Percentiles rank a stretch among this genome's conserved stretches.
Evolutionary conservation across 805 yeast genomes (phyloP).

Genomic region (Yarrowia phangngaensis): DNA sequence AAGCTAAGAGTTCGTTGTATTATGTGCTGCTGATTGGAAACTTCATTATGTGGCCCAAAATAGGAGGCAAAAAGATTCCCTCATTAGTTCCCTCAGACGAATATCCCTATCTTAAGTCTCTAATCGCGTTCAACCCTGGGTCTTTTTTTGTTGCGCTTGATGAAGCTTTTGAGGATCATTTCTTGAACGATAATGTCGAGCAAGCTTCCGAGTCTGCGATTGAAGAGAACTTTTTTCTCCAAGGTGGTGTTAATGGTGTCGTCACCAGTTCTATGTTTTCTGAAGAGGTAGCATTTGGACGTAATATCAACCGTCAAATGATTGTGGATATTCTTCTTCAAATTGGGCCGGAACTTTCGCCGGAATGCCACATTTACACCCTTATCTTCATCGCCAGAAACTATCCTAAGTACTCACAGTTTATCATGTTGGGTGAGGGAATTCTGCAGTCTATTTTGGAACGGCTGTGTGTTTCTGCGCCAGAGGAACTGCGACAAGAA

Average conservation of each 20-base stretch:
- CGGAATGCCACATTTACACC: conserved; percentile 41
- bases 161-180: conserved; percentile 78
- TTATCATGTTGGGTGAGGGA: conserved; percentile 65
- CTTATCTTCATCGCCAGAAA: conserved; percentile 75
- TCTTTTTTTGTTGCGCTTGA: conserved; percentile 64
- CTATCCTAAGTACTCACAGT: conserved; percentile 81
- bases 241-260: conserved; percentile 21
- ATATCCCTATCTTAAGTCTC: conserved; percentile 64
- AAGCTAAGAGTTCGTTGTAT: conserved; percentile 53
- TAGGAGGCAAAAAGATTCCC: conserved; percentile 8
- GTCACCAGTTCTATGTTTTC: conserved; percentile 8
- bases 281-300: conserved; percentile 33
- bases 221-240: conserved; percentile 31
- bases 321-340: conserved; percentile 69
- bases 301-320: conserved; percentile 63
- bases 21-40: conserved; percentile 56
- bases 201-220: conserved; percentile 40
- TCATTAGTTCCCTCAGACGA: conserved; percentile 30
- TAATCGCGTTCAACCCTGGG: conserved; percentile 56
- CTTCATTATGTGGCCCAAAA: conserved; percentile 10
- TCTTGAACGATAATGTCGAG: conserved; percentile 51
- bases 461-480: conserved; percentile 44
- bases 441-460: conserved; percentile 49
- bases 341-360: conserved; percentile 43
- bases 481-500: conserved; percentile 46